Evolutionary conservation across 768 basidiomycete genomes (phyloP).

Genomic region (Lactarius hatsudake): DNA sequence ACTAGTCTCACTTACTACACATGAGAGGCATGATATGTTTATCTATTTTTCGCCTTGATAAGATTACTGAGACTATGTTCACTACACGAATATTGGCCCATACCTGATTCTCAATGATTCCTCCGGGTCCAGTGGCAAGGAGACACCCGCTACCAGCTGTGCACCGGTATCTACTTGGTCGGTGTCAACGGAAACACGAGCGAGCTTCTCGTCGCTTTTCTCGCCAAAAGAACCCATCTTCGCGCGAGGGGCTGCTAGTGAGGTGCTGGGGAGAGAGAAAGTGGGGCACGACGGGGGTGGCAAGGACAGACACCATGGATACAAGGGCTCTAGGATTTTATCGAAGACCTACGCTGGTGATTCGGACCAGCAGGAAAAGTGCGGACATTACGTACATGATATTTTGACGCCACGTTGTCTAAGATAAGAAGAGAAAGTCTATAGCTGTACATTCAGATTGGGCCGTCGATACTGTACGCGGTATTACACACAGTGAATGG

Average conservation of each 20-base stretch:
- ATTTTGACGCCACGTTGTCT: neutral
- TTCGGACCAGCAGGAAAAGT: neutral
- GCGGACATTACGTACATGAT: neutral
- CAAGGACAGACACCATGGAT: neutral
- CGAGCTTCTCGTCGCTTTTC: slow-evolving; percentile 16
- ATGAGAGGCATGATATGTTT: slow-evolving; percentile 65
- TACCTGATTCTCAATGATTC: slow-evolving; percentile 53
- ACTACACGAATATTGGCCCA: neutral
- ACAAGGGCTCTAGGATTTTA: neutral
- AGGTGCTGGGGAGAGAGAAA: neutral
- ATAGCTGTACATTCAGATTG: neutral
- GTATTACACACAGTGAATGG: neutral
- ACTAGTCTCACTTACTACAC: slow-evolving; percentile 56
- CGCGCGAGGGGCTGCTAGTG: neutral
- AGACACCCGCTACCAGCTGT: slow-evolving; percentile 47
- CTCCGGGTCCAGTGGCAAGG: slow-evolving; percentile 45
- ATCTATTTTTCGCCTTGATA: slow-evolving; percentile 54
- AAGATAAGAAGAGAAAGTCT: neutral
- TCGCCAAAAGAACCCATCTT: slow-evolving; percentile 23
- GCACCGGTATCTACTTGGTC: slow-evolving; percentile 63
- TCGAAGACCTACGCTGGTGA: neutral
- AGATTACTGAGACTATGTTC: slow-evolving; percentile 28
- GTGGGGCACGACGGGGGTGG: too few relatives aligned
- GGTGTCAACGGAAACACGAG: slow-evolving; percentile 39
- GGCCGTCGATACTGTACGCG: neutral